phyloP scores from a whole-genome alignment of 1,284 basidiomycete genomes.

The Rhodotorula sp. region DNA sequence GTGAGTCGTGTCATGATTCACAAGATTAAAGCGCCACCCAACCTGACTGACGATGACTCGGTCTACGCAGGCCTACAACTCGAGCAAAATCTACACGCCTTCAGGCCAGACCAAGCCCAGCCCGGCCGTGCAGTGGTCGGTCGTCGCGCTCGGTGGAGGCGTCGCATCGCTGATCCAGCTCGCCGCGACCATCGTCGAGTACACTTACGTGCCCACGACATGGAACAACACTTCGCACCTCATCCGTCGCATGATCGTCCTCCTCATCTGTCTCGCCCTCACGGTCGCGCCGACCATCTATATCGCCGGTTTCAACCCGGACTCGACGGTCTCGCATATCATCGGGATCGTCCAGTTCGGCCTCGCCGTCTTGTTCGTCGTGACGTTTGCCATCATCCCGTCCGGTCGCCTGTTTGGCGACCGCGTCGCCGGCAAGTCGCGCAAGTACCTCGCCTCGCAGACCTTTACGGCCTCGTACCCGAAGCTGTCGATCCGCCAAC shows the following conservation, averaged over 20 bases:
- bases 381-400: conserved; percentile 81
- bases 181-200: conserved; percentile 83
- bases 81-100: conserved; percentile 74
- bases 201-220: conserved; percentile 91
- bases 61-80: conserved; percentile 63
- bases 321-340: conserved; percentile 66
- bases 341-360: conserved; percentile 90
- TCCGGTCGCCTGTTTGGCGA: conserved; percentile 95
- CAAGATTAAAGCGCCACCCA: background rate
- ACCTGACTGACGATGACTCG: background rate
- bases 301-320: conserved; percentile 73
- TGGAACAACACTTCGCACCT: conserved; percentile 97
- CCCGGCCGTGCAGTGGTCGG: conserved; percentile 79
- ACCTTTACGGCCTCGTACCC: conserved; percentile 95
- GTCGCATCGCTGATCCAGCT: conserved; percentile 92
- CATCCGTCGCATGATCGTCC: conserved; percentile 78
- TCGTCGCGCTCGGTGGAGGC: conserved; percentile 82
- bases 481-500: conserved; percentile 59
- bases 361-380: conserved; percentile 75
- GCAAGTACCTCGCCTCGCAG: conserved; percentile 92
- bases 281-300: conserved; percentile 89
- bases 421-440: conserved; percentile 83
- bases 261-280: conserved; percentile 75
- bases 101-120: conserved; percentile 55
- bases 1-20: conserved; percentile 50